These are phyloP conservation scores for Neurospora sp. DNA, from an alignment of 2,329 filamentous ascomycete species.

Conservation along the genomic window DNA sequence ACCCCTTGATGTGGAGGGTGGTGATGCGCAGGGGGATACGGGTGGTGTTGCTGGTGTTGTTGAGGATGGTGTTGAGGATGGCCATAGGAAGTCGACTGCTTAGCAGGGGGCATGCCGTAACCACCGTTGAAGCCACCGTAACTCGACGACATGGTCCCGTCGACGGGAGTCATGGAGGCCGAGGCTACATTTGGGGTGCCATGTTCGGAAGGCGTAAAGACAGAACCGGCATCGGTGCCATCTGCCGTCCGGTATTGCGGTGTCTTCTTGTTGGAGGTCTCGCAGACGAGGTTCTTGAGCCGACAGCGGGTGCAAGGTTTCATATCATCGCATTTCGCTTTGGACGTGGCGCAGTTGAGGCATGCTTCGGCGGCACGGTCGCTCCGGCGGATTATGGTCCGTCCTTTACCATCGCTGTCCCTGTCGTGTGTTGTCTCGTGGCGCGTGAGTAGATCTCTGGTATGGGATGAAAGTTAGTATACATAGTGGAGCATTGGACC, in stretches of 20 bases:
- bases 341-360: slow-evolving; percentile 19
- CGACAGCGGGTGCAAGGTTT: slow-evolving; percentile 20
- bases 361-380: slow-evolving; percentile 21
- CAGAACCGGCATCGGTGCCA: slow-evolving; percentile 8
- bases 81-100: not conserved
- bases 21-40: not conserved
- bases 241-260: slow-evolving; percentile 12
- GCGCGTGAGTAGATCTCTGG: slow-evolving; percentile 20
- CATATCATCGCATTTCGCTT: slow-evolving; percentile 22
- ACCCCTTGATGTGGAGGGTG: not conserved
- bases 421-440: slow-evolving; percentile 22
- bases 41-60: not conserved
- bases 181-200: not conserved
- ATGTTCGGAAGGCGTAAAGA: slow-evolving; percentile 1
- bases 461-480: not conserved
- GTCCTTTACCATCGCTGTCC: slow-evolving; percentile 16
- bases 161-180: slow-evolving; percentile 1
- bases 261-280: slow-evolving; percentile 12
- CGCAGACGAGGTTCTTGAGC: slow-evolving; percentile 17
- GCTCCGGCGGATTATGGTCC: slow-evolving; percentile 18
- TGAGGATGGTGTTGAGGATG: not conserved
- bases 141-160: not conserved
- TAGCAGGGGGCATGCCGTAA: not conserved
- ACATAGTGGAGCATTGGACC: not conserved
- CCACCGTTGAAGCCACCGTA: not conserved